A percentile compares a stretch with the other conserved stretches of the same genome.
These are phyloP conservation scores for Psophocarpus tetragonolobus DNA, from an alignment of 306 rosid genomes.

Conservation along the genomic window DNA sequence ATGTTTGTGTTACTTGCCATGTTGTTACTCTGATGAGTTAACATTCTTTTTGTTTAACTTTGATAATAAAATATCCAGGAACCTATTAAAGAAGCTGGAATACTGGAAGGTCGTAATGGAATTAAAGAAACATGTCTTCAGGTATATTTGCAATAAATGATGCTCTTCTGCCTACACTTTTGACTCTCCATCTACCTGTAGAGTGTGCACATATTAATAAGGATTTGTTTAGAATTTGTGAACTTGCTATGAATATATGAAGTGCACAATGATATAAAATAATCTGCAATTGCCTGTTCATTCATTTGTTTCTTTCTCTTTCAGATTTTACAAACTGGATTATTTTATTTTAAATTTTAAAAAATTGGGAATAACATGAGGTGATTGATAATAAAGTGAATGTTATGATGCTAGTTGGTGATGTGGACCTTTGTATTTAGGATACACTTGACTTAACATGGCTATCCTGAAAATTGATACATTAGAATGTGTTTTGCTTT, in stretches of 20 bases:
- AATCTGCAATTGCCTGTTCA: background rate
- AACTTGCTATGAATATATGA: slow-evolving; percentile 10
- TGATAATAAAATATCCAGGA: slow-evolving; percentile 53
- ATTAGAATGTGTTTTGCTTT: slow-evolving; percentile 7
- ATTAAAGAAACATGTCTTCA: slow-evolving; percentile 98
- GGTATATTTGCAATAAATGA: slow-evolving; percentile 50
- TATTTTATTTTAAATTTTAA: slow-evolving; percentile 16
- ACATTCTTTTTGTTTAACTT: slow-evolving; percentile 1
- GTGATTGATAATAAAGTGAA: background rate
- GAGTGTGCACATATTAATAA: slow-evolving; percentile 21
- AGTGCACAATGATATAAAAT: slow-evolving; percentile 8
- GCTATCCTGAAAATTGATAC: slow-evolving; percentile 4
- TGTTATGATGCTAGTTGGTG: background rate
- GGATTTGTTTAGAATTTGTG: slow-evolving; percentile 19
- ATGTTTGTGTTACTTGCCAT: slow-evolving; percentile 5
- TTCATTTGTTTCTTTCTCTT: slow-evolving; percentile 10
- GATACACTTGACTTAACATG: background rate
- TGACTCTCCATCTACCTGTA: background rate
- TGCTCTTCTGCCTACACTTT: slow-evolving; percentile 1
- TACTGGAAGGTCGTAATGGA: slow-evolving; percentile 97
- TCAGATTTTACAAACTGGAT: background rate
- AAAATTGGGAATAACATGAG: slow-evolving; percentile 28
- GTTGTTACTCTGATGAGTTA: slow-evolving; percentile 17
- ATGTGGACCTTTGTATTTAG: background rate
- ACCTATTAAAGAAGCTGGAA: slow-evolving; percentile 99